Evolutionary conservation across 2,329 filamentous ascomycete species (phyloP).

Genomic region (Phaeosphaeriaceae sp.): DNA sequence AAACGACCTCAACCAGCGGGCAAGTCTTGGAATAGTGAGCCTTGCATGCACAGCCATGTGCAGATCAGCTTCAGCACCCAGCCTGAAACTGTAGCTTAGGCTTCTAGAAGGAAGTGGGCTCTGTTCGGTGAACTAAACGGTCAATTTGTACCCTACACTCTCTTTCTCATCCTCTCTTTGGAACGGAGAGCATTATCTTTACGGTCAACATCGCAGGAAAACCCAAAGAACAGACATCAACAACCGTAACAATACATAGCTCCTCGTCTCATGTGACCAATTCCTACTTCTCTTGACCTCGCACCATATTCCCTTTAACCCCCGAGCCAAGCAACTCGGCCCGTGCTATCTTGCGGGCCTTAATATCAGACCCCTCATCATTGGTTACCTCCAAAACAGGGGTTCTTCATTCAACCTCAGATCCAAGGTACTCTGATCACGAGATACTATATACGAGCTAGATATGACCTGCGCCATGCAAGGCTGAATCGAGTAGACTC

Average conservation of each 20-base stretch:
- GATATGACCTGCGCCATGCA: slow-evolving; percentile 12
- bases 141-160: not conserved
- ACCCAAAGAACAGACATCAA: no score
- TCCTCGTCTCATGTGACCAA: no score
- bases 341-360: slow-evolving; percentile 4
- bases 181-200: no score
- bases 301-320: slow-evolving; percentile 2
- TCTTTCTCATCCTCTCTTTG: no score
- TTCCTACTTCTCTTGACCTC: not conserved
- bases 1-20: no score
- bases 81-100: slow-evolving; percentile 3
- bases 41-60: slow-evolving; percentile 17
- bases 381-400: slow-evolving; percentile 8
- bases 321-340: slow-evolving; percentile 16
- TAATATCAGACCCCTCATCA: not conserved
- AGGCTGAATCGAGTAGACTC: slow-evolving; percentile 14
- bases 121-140: slow-evolving; percentile 9
- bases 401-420: slow-evolving; percentile 3
- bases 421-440: slow-evolving; percentile 11
- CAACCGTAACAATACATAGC: no score
- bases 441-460: slow-evolving; percentile 5
- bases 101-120: slow-evolving; percentile 1
- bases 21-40: slow-evolving; percentile 12
- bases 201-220: no score
- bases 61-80: slow-evolving; percentile 6